Conservation (phyloP, 345 rosid genomes). For the Bruguiera parviflora region DNA sequence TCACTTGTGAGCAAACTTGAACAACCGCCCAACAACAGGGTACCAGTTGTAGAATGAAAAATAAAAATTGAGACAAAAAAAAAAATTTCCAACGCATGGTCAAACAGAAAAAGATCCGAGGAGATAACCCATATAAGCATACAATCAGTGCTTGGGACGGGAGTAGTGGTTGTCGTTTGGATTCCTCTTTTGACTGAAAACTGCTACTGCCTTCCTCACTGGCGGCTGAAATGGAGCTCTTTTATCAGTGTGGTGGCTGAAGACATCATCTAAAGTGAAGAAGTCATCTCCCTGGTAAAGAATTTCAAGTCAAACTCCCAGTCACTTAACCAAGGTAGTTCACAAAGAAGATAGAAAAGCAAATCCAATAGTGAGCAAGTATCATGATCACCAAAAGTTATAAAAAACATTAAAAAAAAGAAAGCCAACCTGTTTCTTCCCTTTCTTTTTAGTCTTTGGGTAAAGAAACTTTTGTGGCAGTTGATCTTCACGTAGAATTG, state of each 20-base stretch:
- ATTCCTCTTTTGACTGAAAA: constrained; percentile 84
- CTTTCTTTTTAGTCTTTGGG: constrained; percentile 85
- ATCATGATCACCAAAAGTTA: too few relatives aligned
- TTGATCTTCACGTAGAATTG: constrained; percentile 86
- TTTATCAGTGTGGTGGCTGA: constrained; percentile 56
- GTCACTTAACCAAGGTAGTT: not conserved
- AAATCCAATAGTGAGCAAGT: not conserved
- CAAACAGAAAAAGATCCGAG: not conserved
- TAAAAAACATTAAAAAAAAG: not conserved
- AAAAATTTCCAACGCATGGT: not conserved
- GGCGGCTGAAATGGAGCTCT: constrained; percentile 74
- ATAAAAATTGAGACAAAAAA: not conserved
- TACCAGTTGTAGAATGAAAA: not conserved
- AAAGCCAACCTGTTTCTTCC: constrained; percentile 50
- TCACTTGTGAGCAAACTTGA: not conserved
- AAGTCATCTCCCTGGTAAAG: constrained; percentile 60
- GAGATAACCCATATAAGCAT: not conserved
- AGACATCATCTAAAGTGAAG: constrained; percentile 48
- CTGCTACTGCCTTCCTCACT: constrained; percentile 72
- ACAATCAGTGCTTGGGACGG: constrained; percentile 46
- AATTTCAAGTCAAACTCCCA: not conserved
- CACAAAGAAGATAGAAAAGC: not conserved
- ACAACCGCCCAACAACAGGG: not conserved
- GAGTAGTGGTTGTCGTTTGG: constrained; percentile 95
- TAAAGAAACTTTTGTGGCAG: constrained; percentile 77